phyloP scores from a whole-genome alignment of 768 basidiomycete genomes.

The Crepidotus variabilis region DNA sequence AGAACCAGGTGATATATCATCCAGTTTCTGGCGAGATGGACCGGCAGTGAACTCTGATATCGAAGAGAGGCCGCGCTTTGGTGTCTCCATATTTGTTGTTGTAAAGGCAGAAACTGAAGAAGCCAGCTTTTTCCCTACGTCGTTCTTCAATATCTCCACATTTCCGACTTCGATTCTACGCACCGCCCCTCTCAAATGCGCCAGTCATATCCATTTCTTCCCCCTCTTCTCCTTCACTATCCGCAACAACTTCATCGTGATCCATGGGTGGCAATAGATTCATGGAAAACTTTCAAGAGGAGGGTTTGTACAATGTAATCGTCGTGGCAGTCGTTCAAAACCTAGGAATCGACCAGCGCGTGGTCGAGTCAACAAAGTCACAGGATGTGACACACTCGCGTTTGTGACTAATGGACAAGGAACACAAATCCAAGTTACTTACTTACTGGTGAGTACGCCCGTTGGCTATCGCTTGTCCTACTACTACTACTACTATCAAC shows the following conservation, averaged over 20 bases:
- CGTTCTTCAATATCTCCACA: constrained; percentile 1
- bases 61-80: neutral
- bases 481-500: neutral
- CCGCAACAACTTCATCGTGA: constrained; percentile 43
- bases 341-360: neutral
- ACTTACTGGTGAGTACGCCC: too few species aligned
- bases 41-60: constrained; percentile 11
- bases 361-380: constrained; percentile 7
- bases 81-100: neutral
- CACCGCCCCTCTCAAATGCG: neutral
- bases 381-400: constrained; percentile 15
- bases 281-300: neutral
- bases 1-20: neutral
- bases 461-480: too few species aligned
- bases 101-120: constrained; percentile 17
- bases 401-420: constrained; percentile 12
- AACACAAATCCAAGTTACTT: neutral
- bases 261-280: constrained; percentile 4
- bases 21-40: constrained; percentile 1
- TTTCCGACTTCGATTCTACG: constrained; percentile 1
- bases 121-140: constrained; percentile 1
- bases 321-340: neutral
- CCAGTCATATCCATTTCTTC: constrained; percentile 6
- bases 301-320: neutral
- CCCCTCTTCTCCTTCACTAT: constrained; percentile 31